Base-by-base conservation (phyloP, 73 alveolate species). In the Paramecium caudatum region DNA sequence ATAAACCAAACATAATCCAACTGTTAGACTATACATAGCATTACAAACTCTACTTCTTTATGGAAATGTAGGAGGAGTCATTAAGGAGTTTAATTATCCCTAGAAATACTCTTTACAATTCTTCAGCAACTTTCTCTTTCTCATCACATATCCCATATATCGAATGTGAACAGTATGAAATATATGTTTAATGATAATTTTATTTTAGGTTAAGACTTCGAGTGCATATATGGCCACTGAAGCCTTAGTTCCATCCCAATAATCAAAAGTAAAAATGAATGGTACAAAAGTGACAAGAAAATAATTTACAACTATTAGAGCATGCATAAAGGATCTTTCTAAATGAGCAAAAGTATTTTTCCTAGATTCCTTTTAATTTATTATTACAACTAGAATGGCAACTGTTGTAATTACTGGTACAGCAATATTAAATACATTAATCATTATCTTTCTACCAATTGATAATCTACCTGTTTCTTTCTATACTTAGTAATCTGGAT, bases 31-130 rank as follows among this genome's bases (percentile, higher is more conserved):
- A 25, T 27, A 74, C 39, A 74, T 19, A 19, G 47, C 47, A 27
- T 37, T 23, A 17, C 39, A 39, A 74, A 45, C 47, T 45, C 88
- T 74, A 1, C 88, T 37, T 43, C 88, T 74, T 74, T 37, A 41
- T 16, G 88, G 88, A 25, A 74, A 74, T 1, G 39, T 23, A 12
- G 88, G 88, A 12, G 88, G 88, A 2, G 88, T 74, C 65, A 74
- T 37, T 4, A 74, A 43, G 21, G 17, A 21, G 21, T 74, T 74
- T 41, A 74, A 43, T 74, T 74, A 23, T 4, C 88, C 88, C 32
- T 74, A 74, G 19, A 74, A 74, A 21, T 39, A 74, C 30, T 27
- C 25, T 4, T 74, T 74, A 46, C 0, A 74, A 7, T 37, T 45
- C 32, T 74, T 74, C 43, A 34, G 16, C 10, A 74, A 41, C 21